Percentiles rank a stretch among this genome's conserved stretches.
Conservation (phyloP, 345 rosid species). For the Rhodomyrtus tomentosa region DNA sequence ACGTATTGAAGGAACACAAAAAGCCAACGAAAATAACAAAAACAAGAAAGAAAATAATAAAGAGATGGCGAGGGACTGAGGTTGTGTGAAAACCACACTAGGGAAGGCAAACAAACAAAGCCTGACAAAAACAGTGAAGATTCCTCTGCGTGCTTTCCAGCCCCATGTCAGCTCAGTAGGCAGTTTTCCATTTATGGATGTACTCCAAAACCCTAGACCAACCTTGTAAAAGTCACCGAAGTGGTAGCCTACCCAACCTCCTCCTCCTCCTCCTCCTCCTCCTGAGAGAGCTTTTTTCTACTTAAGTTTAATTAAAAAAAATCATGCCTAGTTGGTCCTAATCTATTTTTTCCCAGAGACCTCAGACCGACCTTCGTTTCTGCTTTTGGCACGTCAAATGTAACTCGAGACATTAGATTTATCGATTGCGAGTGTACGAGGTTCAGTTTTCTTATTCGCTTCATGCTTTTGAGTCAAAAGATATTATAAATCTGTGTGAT, state of each 20-base stretch:
- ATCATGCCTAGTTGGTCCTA: neutral
- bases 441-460: neutral
- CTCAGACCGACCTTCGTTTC: neutral
- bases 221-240: constrained; percentile 25
- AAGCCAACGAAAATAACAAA: neutral
- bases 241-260: constrained; percentile 13
- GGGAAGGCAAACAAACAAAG: neutral
- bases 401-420: neutral
- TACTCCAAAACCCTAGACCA: constrained; percentile 23
- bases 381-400: neutral
- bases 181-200: constrained; percentile 46
- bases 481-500: neutral
- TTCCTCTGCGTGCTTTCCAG: constrained; percentile 7
- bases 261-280: neutral
- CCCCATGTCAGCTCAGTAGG: constrained; percentile 16
- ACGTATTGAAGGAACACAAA: neutral
- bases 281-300: neutral
- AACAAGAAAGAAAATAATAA: neutral
- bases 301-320: neutral
- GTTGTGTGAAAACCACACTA: neutral
- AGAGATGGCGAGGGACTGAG: neutral
- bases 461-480: neutral
- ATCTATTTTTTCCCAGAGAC: neutral
- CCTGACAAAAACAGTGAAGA: constrained; percentile 13
- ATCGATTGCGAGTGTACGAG: neutral